A percentile compares a stretch with the other conserved stretches of the same genome.
Evolutionary conservation across 2,329 filamentous ascomycete species (phyloP).

Genomic region (Ceratocystis ficicola): DNA sequence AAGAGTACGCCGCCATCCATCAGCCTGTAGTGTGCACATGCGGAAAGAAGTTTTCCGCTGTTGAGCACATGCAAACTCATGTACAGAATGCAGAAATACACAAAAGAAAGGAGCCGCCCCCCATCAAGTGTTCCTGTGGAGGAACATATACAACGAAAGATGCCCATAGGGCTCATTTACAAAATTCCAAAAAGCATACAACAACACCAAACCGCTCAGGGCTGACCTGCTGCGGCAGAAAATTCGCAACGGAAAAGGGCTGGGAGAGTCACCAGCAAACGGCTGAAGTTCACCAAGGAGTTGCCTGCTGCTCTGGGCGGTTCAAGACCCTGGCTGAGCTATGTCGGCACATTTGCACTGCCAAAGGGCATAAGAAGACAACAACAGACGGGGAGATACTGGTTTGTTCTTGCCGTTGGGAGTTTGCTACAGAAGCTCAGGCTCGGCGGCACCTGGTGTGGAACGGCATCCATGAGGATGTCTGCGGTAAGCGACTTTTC

Average conservation of each 20-base stretch:
- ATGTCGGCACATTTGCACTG: not conserved
- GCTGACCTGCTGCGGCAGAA: conserved; percentile 2
- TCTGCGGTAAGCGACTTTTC: not conserved
- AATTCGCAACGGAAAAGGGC: not conserved
- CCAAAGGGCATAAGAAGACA: not conserved
- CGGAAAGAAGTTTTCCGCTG: not conserved
- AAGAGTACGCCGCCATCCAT: not conserved
- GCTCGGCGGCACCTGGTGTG: not conserved
- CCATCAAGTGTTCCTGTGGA: not conserved
- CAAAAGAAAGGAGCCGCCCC: not conserved
- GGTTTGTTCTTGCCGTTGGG: not conserved
- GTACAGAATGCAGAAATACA: not conserved
- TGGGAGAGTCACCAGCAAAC: not conserved
- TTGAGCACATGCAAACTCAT: not conserved
- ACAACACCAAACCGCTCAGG: not conserved
- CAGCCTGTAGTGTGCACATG: not conserved
- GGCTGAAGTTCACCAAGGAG: not conserved
- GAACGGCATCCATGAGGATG: not conserved
- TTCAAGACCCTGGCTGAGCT: not conserved
- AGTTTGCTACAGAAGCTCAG: not conserved
- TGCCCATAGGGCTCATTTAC: not conserved
- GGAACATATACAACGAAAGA: not conserved
- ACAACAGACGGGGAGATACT: not conserved
- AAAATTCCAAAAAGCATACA: rapidly evolving
- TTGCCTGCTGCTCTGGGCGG: not conserved